phyloP scores from a whole-genome alignment of 129 eudicot genomes.

The Tagetes erecta region DNA sequence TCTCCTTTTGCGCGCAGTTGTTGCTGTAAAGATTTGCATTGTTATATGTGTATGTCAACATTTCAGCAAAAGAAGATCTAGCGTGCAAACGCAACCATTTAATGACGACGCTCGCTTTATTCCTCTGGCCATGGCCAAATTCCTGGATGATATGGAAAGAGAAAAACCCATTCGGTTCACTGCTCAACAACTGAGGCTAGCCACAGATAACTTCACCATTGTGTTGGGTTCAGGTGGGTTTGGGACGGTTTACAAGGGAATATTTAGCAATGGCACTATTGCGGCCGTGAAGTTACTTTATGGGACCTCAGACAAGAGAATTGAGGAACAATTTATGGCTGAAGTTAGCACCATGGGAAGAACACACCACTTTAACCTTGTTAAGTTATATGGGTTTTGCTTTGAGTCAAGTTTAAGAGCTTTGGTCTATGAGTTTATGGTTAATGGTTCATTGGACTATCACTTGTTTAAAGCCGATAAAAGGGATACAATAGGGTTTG shows the following conservation, averaged over 20 bases:
- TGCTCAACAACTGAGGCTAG: constrained; percentile 28
- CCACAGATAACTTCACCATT: constrained; percentile 24
- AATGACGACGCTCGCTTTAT: constrained; percentile 6
- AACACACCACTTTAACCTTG: constrained; percentile 39
- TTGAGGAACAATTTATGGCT: constrained; percentile 41
- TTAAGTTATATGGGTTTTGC: constrained; percentile 40
- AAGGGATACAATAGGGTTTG: constrained; percentile 14
- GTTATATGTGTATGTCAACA: constrained; percentile 17
- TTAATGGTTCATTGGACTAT: constrained; percentile 35
- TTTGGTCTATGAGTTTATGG: constrained; percentile 38
- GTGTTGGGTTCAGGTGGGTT: constrained; percentile 35
- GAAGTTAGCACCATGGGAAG: constrained; percentile 45
- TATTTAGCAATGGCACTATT: constrained; percentile 6
- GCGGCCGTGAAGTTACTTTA: constrained; percentile 39
- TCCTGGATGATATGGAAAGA: constrained; percentile 28
- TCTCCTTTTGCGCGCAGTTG: constrained; percentile 17
- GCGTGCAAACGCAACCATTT: constrained; percentile 11
- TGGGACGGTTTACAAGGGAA: constrained; percentile 39
- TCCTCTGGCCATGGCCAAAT: constrained; percentile 28
- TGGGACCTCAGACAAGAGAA: constrained; percentile 16
- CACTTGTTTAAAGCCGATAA: constrained; percentile 23
- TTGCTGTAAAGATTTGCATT: constrained; percentile 20
- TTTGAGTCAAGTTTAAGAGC: constrained; percentile 31
- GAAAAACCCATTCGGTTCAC: constrained; percentile 40
- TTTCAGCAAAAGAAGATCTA: constrained; percentile 5